Evolutionary conservation across 2,329 filamentous ascomycete genomes (phyloP).

Genomic region (Daldinia sp.): DNA sequence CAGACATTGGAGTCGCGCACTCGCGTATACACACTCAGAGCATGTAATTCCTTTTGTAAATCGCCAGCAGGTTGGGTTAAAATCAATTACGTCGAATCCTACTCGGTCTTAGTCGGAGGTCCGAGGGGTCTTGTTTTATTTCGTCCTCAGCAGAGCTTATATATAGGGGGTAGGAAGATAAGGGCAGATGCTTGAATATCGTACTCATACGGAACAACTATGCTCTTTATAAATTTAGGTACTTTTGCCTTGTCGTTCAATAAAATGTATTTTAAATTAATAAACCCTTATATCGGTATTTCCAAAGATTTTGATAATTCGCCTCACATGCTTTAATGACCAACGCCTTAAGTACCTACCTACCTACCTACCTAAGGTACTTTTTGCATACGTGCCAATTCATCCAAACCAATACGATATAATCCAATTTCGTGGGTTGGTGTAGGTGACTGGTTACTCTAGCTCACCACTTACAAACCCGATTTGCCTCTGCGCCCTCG

Average conservation of each 20-base stretch:
- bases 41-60: background rate
- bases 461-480: constrained; percentile 68
- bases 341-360: background rate
- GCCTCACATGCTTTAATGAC: background rate
- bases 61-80: background rate
- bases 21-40: constrained; percentile 10
- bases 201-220: too few relatives aligned
- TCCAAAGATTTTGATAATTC: background rate
- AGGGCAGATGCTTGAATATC: too few relatives aligned
- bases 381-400: background rate
- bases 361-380: too few relatives aligned
- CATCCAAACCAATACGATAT: background rate
- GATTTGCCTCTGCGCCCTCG: constrained; percentile 62
- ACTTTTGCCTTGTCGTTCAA: too few relatives aligned
- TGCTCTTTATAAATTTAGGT: too few relatives aligned
- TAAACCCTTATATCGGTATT: too few relatives aligned
- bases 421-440: background rate
- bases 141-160: too few relatives aligned
- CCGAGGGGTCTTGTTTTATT: constrained; percentile 3
- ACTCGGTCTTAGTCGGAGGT: constrained; percentile 24
- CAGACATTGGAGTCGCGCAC: constrained; percentile 16
- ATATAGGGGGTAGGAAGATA: too few relatives aligned
- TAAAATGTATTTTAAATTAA: too few relatives aligned
- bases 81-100: background rate
- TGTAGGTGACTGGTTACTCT: constrained; percentile 26